These are phyloP conservation scores for Capsella bursapastoris DNA, from an alignment of 345 rosid genomes.

Conservation along the genomic window DNA sequence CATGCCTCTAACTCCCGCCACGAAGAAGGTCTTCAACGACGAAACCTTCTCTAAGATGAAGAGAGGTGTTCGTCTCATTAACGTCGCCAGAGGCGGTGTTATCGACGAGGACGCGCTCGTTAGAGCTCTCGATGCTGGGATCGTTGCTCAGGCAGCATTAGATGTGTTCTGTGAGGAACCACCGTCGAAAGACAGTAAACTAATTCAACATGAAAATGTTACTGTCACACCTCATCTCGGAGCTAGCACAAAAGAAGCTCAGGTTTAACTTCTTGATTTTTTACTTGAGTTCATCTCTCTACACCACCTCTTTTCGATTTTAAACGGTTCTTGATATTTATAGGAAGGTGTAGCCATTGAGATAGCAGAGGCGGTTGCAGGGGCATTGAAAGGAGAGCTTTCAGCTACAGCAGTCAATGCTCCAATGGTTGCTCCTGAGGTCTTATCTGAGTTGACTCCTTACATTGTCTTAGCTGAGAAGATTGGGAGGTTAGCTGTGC, in stretches of 20 bases:
- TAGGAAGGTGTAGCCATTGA: slow-evolving; percentile 93
- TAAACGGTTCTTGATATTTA: slow-evolving; percentile 1
- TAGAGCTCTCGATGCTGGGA: slow-evolving; percentile 69
- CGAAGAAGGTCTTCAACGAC: slow-evolving; percentile 68
- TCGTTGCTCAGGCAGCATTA: slow-evolving; percentile 87
- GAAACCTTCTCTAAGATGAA: slow-evolving; percentile 68
- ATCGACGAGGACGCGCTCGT: slow-evolving; percentile 83
- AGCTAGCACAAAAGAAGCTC: slow-evolving; percentile 94
- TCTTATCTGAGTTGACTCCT: slow-evolving; percentile 68
- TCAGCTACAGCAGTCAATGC: slow-evolving; percentile 90
- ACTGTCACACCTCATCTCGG: slow-evolving; percentile 91
- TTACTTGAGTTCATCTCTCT: background rate
- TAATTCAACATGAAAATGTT: slow-evolving; percentile 74
- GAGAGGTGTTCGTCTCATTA: slow-evolving; percentile 77
- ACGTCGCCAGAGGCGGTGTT: slow-evolving; percentile 92
- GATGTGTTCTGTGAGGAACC: slow-evolving; percentile 84
- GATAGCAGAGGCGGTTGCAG: slow-evolving; percentile 88
- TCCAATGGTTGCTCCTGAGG: slow-evolving; percentile 77
- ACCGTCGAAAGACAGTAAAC: slow-evolving; percentile 60
- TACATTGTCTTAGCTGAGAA: slow-evolving; percentile 74
- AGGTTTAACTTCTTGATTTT: slow-evolving; percentile 44
- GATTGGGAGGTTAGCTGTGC: slow-evolving; percentile 79
- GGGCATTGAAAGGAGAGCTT: slow-evolving; percentile 76
- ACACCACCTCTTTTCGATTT: background rate
- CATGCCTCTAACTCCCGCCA: slow-evolving; percentile 76